Conservation (phyloP, 345 rosid species). For the Eucalyptus erythrocorys region DNA sequence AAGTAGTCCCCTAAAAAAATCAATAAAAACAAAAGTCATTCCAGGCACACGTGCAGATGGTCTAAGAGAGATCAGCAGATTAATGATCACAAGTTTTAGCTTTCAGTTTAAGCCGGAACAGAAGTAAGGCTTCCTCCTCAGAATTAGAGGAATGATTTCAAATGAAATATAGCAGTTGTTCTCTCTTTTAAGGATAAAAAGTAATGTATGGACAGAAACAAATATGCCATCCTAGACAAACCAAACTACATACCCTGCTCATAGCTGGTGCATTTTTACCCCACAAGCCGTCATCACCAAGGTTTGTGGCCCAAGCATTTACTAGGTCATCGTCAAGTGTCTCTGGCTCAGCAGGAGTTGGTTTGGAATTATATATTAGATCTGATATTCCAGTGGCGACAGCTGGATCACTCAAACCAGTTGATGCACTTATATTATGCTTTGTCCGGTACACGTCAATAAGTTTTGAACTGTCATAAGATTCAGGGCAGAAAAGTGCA, state of each 20-base stretch:
- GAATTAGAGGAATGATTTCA: background rate
- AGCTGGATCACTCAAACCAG: conserved; percentile 84
- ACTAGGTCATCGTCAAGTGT: conserved; percentile 93
- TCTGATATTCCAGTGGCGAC: conserved; percentile 96
- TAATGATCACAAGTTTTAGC: background rate
- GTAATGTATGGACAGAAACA: background rate
- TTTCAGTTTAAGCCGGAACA: background rate
- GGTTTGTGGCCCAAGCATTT: conserved; percentile 99
- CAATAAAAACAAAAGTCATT: background rate
- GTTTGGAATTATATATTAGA: conserved; percentile 69
- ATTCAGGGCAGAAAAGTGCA: background rate
- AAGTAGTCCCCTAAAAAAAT: background rate
- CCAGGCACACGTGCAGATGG: background rate
- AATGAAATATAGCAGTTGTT: background rate
- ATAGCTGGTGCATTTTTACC: conserved; percentile 89
- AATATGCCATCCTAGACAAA: background rate
- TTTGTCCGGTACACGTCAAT: conserved; percentile 68
- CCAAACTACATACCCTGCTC: conserved; percentile 54
- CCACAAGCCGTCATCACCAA: conserved; percentile 85
- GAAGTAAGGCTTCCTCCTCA: background rate
- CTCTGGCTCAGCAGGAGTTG: conserved; percentile 59
- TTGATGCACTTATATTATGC: conserved; percentile 83
- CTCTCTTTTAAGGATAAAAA: background rate
- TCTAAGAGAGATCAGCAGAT: background rate
- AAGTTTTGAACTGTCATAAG: conserved; percentile 66